These are phyloP conservation scores for Melastoma malabathricum DNA, from an alignment of 345 rosid genomes.

Conservation along the genomic window DNA sequence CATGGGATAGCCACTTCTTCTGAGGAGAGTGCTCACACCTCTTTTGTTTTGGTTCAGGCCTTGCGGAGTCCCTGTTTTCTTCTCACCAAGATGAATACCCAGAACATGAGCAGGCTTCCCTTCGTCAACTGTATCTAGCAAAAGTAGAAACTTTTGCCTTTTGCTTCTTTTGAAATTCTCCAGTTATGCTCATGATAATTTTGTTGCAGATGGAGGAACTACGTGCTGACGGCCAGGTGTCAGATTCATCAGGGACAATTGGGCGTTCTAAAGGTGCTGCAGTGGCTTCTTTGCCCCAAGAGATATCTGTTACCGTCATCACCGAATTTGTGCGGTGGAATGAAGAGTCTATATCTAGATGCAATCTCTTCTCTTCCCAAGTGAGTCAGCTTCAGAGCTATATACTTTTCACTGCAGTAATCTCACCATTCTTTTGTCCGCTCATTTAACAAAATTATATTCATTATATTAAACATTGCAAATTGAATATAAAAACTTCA, in stretches of 20 bases:
- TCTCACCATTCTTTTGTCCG: too few relatives aligned
- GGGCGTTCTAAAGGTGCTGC: conserved; percentile 93
- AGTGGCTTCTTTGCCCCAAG: conserved; percentile 63
- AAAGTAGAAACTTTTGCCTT: conserved; percentile 35
- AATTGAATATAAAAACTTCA: too few relatives aligned
- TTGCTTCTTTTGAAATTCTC: conserved; percentile 5
- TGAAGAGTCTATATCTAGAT: conserved; percentile 96
- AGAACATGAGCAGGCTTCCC: conserved; percentile 89
- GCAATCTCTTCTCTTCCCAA: conserved; percentile 79
- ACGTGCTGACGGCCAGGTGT: conserved; percentile 58
- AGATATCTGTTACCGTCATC: conserved; percentile 91
- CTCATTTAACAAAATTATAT: too few relatives aligned
- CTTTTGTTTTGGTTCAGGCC: conserved; percentile 27
- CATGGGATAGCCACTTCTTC: neutral
- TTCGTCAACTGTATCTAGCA: conserved; percentile 72
- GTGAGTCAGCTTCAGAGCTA: conserved; percentile 23
- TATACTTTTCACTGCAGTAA: neutral
- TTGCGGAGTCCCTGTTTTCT: conserved; percentile 86
- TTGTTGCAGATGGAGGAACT: conserved; percentile 78
- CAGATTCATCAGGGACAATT: conserved; percentile 77
- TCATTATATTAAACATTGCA: too few relatives aligned
- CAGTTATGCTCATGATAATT: conserved; percentile 7
- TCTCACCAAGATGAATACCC: conserved; percentile 93
- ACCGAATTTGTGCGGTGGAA: conserved; percentile 97
- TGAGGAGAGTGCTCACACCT: neutral